Conservation (phyloP, 2,329 filamentous ascomycete genomes). For the Colletotrichum musae region DNA sequence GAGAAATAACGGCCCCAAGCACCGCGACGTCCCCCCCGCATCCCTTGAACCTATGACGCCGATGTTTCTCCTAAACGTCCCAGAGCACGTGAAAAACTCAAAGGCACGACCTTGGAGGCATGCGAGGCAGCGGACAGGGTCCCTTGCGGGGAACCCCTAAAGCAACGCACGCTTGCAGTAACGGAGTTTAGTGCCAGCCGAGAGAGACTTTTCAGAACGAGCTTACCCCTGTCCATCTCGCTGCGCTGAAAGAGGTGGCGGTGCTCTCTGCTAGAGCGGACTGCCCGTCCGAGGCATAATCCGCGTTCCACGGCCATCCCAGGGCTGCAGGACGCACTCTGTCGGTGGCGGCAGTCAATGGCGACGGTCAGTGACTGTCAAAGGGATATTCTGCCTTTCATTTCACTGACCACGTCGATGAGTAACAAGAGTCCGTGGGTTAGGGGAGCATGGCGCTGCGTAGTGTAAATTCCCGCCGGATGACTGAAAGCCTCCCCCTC, state of each 20-base stretch:
- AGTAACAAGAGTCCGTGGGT: too few relatives aligned
- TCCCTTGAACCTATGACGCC: slow-evolving; percentile 31
- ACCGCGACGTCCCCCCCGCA: neutral
- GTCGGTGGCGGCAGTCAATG: neutral
- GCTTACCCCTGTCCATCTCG: slow-evolving; percentile 16
- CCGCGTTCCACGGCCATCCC: neutral
- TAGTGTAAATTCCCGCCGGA: too few relatives aligned
- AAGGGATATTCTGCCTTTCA: neutral
- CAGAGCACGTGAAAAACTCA: slow-evolving; percentile 28
- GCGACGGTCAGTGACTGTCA: neutral
- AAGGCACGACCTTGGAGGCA: neutral
- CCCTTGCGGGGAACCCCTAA: slow-evolving; percentile 23
- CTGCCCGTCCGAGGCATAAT: neutral
- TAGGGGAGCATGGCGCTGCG: too few relatives aligned
- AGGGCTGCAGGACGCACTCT: neutral
- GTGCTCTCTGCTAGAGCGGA: neutral
- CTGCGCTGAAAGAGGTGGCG: neutral
- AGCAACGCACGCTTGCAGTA: neutral
- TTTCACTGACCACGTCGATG: neutral
- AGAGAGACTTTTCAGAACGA: neutral
- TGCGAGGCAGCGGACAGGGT: slow-evolving; percentile 9
- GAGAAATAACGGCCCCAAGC: neutral
- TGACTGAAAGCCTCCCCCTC: too few relatives aligned
- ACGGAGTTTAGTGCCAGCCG: neutral
- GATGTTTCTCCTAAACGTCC: slow-evolving; percentile 32